Evolutionary conservation across 805 yeast species (phyloP).

Genomic region (Kluyveromyces nonfermentans): DNA sequence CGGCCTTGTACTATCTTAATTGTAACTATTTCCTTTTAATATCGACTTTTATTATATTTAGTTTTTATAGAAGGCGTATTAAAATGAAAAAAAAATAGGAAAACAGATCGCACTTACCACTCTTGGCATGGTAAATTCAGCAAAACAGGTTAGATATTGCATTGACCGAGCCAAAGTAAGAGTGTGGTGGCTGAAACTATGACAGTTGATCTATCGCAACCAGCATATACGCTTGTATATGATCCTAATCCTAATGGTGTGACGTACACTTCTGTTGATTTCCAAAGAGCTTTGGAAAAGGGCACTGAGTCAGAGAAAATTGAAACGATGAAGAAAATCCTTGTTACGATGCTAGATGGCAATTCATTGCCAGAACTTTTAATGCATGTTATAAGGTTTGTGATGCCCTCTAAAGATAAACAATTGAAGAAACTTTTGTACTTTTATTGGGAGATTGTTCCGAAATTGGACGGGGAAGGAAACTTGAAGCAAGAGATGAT

Average conservation of each 20-base stretch:
- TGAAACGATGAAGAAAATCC: constrained; percentile 80
- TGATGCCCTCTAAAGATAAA: constrained; percentile 92
- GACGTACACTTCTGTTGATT: constrained; percentile 56
- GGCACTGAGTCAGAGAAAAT: constrained; percentile 83
- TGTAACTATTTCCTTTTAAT: not conserved
- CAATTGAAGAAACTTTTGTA: constrained; percentile 85
- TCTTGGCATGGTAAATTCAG: not conserved
- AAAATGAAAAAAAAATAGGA: not conserved
- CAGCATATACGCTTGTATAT: constrained; percentile 70
- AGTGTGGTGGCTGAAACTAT: constrained; percentile 4
- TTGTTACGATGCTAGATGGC: constrained; percentile 82
- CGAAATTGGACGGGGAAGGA: constrained; percentile 80
- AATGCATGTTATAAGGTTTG: constrained; percentile 95
- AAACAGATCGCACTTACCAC: not conserved
- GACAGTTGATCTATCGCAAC: constrained; percentile 17
- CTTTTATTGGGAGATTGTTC: constrained; percentile 97
- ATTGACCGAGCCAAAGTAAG: not conserved
- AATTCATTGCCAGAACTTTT: constrained; percentile 85
- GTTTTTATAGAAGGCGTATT: not conserved
- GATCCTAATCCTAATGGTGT: constrained; percentile 61
- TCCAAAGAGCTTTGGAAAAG: constrained; percentile 71
- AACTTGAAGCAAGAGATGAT: constrained; percentile 97
- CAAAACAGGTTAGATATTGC: not conserved
- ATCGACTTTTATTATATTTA: not conserved
- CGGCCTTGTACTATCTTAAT: not conserved